These are phyloP conservation scores for Saposhnikovia divaricata DNA, from an alignment of 129 eudicot genomes.

Conservation along the genomic window DNA sequence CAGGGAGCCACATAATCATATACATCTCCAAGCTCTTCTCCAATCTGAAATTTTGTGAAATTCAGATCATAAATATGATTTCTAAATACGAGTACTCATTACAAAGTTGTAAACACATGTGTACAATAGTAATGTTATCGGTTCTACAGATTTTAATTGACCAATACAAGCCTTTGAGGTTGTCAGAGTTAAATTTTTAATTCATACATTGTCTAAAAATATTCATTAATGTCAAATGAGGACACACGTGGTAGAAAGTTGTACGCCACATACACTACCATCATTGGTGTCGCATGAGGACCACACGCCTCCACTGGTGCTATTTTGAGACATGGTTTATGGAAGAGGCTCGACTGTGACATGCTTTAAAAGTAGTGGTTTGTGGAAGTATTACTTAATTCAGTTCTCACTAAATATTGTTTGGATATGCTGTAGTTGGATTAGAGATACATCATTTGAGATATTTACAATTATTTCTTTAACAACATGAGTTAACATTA, in stretches of 20 bases:
- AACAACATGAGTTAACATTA: not conserved
- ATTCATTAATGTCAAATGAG: not conserved
- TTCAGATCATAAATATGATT: not conserved
- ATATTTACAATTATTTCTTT: not conserved
- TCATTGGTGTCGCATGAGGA: not conserved
- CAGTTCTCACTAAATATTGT: not conserved
- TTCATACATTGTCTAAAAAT: not conserved
- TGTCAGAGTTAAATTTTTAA: too few relatives aligned
- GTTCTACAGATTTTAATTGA: not conserved
- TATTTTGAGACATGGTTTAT: not conserved
- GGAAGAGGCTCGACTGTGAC: not conserved
- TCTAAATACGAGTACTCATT: not conserved
- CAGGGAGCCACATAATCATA: constrained; percentile 97
- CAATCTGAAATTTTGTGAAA: constrained; percentile 51
- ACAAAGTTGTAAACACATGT: not conserved
- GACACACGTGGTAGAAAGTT: not conserved
- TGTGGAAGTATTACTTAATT: not conserved
- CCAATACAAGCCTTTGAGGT: not conserved
- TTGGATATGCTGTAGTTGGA: not conserved
- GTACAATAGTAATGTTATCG: not conserved
- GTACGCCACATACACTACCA: not conserved
- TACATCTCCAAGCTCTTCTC: constrained; percentile 96
- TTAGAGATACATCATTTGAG: not conserved
- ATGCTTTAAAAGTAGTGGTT: not conserved
- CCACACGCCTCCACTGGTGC: not conserved